Conservation (phyloP, 345 rosid genomes). For the Linum tenue region DNA sequence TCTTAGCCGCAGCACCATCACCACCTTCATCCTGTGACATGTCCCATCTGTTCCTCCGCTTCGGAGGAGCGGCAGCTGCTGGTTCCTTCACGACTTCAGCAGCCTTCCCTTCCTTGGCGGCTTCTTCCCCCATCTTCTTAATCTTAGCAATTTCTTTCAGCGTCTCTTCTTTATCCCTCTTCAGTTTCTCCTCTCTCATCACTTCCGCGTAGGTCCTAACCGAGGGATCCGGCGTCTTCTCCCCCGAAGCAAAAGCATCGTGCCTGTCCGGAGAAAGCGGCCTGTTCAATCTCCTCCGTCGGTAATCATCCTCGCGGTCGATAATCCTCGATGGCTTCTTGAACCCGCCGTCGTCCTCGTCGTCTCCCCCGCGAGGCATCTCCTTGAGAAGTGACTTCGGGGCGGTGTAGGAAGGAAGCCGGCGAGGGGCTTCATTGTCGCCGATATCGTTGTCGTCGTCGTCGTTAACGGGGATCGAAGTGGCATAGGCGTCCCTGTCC, state of each 20-base stretch:
- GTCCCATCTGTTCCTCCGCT: constrained; percentile 97
- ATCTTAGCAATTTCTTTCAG: constrained; percentile 50
- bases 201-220: constrained; percentile 70
- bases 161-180: constrained; percentile 50
- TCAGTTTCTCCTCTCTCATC: constrained; percentile 72
- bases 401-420: constrained; percentile 81
- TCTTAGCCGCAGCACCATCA: constrained; percentile 34
- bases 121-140: constrained; percentile 71
- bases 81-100: constrained; percentile 28
- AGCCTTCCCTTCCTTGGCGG: constrained; percentile 35
- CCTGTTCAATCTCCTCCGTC: constrained; percentile 72
- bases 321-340: constrained; percentile 59
- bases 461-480: constrained; percentile 75
- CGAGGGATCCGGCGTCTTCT: constrained; percentile 85
- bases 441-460: constrained; percentile 69
- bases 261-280: constrained; percentile 87
- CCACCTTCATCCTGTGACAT: constrained; percentile 57
- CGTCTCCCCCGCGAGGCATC: constrained; percentile 58
- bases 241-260: constrained; percentile 83
- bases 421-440: constrained; percentile 62
- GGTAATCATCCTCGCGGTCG: constrained; percentile 86
- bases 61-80: constrained; percentile 10
- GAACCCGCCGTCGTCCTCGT: constrained; percentile 54
- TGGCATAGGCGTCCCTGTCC: constrained; percentile 53
- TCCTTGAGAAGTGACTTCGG: constrained; percentile 72